These are phyloP conservation scores for Pholiota adiposa DNA, from an alignment of 1,284 basidiomycete species.

Conservation along the genomic window DNA sequence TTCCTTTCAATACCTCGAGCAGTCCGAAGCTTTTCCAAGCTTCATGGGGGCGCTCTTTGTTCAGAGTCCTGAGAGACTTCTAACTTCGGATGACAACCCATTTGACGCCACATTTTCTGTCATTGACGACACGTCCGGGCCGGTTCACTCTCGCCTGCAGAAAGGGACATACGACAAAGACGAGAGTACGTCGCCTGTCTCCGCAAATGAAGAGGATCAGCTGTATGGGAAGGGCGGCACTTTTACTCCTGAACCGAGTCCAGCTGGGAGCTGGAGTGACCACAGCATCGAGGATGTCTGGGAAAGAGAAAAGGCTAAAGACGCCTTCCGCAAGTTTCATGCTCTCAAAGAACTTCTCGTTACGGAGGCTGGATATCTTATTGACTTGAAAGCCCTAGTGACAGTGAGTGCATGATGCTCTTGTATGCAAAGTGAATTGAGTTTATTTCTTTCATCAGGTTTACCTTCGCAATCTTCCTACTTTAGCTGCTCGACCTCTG, in stretches of 20 bases:
- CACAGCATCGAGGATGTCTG: slow-evolving; percentile 28
- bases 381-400: slow-evolving; percentile 77
- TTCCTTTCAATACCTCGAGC: slow-evolving; percentile 17
- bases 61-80: slow-evolving; percentile 12
- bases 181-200: slow-evolving; percentile 23
- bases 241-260: slow-evolving; percentile 17
- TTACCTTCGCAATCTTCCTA: slow-evolving; percentile 47
- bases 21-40: slow-evolving; percentile 18
- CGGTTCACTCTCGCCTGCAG: slow-evolving; percentile 3
- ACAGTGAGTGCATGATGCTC: slow-evolving; percentile 45
- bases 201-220: slow-evolving; percentile 32
- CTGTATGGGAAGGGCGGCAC: slow-evolving; percentile 12
- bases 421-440: slow-evolving; percentile 4
- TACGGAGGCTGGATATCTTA: slow-evolving; percentile 83
- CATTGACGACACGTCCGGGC: slow-evolving; percentile 11
- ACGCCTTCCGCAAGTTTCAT: slow-evolving; percentile 60
- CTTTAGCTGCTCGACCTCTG: slow-evolving; percentile 40
- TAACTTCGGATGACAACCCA: slow-evolving; percentile 13
- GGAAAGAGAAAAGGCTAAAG: slow-evolving; percentile 40
- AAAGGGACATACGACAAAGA: slow-evolving; percentile 27
- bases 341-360: slow-evolving; percentile 80
- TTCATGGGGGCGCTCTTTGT: slow-evolving; percentile 20
- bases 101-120: slow-evolving; percentile 22
- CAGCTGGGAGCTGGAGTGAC: slow-evolving; percentile 25
- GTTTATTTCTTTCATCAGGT: slow-evolving; percentile 21